Percentiles rank a stretch among this genome's conserved stretches.
phyloP scores from a whole-genome alignment of 805 yeast genomes.

The Candida easanensis region DNA sequence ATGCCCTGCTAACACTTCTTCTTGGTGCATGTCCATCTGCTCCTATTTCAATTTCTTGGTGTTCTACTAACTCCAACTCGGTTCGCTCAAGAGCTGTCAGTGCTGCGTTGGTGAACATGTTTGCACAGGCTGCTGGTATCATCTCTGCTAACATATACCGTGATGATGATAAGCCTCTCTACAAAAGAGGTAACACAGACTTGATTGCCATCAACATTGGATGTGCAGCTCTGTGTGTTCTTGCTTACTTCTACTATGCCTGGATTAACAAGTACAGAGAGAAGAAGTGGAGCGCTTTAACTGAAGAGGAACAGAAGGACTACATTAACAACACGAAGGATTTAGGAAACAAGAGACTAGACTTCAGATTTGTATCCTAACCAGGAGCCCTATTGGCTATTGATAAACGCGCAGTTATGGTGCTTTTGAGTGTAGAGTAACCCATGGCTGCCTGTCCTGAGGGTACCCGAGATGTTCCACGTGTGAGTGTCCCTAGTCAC shows the following conservation, averaged over 20 bases:
- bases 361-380: conserved; percentile 36
- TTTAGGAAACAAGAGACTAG: conserved; percentile 57
- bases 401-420: too few relatives aligned
- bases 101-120: conserved; percentile 63
- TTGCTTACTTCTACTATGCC: conserved; percentile 32
- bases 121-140: conserved; percentile 56
- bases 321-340: conserved; percentile 48
- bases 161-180: conserved; percentile 54
- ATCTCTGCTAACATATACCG: conserved; percentile 56
- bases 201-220: conserved; percentile 37
- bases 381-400: too few relatives aligned
- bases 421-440: too few relatives aligned
- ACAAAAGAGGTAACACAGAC: conserved; percentile 52
- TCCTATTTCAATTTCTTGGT: conserved; percentile 57
- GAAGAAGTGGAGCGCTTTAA: conserved; percentile 47
- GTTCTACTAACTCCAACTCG: conserved; percentile 59
- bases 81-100: conserved; percentile 62
- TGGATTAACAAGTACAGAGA: conserved; percentile 43
- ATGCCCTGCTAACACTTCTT: conserved; percentile 34
- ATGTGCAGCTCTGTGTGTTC: conserved; percentile 28
- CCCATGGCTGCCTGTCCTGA: too few relatives aligned
- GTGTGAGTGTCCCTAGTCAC: too few relatives aligned
- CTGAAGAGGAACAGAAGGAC: conserved; percentile 45
- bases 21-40: conserved; percentile 47
- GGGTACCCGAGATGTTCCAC: too few relatives aligned